Evolutionary conservation across 2,329 filamentous ascomycete species (phyloP).

Genomic region (Ramichloridium luteum): DNA sequence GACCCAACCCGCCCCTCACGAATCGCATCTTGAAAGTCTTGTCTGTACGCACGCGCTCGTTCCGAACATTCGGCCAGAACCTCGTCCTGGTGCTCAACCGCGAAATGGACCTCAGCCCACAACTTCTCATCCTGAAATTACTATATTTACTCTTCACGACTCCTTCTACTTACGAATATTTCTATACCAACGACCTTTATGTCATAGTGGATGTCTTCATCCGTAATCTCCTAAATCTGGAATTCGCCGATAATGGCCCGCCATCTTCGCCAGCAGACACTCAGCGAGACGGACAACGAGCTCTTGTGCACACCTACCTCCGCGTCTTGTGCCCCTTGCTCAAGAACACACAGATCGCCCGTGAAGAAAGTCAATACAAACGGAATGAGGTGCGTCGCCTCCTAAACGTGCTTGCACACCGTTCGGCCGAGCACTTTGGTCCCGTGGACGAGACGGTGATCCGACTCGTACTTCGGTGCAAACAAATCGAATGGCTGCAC

Average conservation of each 20-base stretch:
- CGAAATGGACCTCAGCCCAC: slow-evolving; percentile 82
- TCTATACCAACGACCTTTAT: slow-evolving; percentile 93
- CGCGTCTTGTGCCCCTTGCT: slow-evolving; percentile 83
- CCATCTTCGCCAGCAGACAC: slow-evolving; percentile 6
- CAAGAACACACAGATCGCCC: slow-evolving; percentile 77
- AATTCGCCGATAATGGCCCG: slow-evolving; percentile 26
- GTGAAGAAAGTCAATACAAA: slow-evolving; percentile 77
- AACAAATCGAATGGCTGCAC: slow-evolving; percentile 26
- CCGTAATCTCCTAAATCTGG: slow-evolving; percentile 88
- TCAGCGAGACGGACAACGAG: slow-evolving; percentile 22
- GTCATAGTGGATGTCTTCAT: slow-evolving; percentile 93
- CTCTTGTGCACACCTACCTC: slow-evolving; percentile 83
- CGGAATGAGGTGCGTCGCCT: slow-evolving; percentile 69
- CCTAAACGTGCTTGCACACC: slow-evolving; percentile 50
- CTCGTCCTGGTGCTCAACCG: slow-evolving; percentile 90
- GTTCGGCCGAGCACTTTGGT: slow-evolving; percentile 53
- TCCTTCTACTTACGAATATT: slow-evolving; percentile 85
- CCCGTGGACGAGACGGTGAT: slow-evolving; percentile 70
- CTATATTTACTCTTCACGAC: slow-evolving; percentile 93
- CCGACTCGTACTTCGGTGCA: slow-evolving; percentile 63
- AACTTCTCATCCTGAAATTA: slow-evolving; percentile 91
- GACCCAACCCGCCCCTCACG: slow-evolving; percentile 46
- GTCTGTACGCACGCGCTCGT: slow-evolving; percentile 64
- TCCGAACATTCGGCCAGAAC: slow-evolving; percentile 94
- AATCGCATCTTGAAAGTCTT: slow-evolving; percentile 91